Base-by-base conservation (phyloP, 495 filamentous ascomycete genomes). In the Xylaria sp. region DNA sequence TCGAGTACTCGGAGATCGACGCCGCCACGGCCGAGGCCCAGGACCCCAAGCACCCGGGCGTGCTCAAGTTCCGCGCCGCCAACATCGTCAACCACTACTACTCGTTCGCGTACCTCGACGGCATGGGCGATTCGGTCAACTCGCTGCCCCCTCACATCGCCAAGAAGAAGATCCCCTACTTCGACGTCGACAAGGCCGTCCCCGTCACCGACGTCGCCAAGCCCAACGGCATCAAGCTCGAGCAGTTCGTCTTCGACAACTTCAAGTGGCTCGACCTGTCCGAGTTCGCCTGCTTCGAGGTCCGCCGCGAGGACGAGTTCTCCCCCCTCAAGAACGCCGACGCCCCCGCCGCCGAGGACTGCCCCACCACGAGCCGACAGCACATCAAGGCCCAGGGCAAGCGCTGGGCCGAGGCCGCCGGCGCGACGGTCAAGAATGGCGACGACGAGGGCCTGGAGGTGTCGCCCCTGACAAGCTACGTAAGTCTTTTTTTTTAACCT, bases 51-150 rank as follows among this genome's bases (percentile, higher is more conserved):
- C 90, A 98, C 76, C 85, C 87, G 1, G 89, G 89, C 55, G 85
- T 98, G 64, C 88, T 99, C 78, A 97, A 93, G 83, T 98, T 97
- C 90, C 91, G 96, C 53, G 95, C 96, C 62, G 96, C 95, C 73
- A 99, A 99, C 84, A 99, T 99, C 71, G 96, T 99, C 83, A 99
- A 99, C 87, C 96, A 99, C 86, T 99, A 98, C 88, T 99, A 99
- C 85, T 95, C 92, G 43, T 97, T 94, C 87, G 85, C 88, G 68
- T 99, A 98, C 86, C 87, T 99, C 61, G 92, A 97, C 79, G 90
- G 88, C 53, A 97, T 98, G 74, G 93, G 95, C 62, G 85, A 90
- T 74, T 97, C 91, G 91, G 88, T 89, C 24, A 90, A 95, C 83
- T 88, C 88, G 73, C 87, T 99, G 37, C 96, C 95, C 3, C 97